A percentile compares a stretch with the other conserved stretches of the same genome.
Evolutionary conservation across 345 rosid genomes (phyloP).

Genomic region (Fremontodendron californicum): DNA sequence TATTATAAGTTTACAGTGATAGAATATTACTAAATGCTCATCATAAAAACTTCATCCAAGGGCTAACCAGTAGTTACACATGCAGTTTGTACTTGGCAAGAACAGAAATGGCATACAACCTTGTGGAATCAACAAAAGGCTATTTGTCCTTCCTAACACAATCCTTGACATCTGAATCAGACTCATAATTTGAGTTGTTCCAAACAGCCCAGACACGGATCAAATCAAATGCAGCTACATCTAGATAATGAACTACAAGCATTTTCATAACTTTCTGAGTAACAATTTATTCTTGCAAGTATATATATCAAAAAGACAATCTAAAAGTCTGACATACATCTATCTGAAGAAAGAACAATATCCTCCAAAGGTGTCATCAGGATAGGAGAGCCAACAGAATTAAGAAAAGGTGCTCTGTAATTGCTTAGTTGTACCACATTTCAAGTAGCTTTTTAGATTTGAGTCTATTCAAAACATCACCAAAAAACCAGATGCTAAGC

Average conservation of each 20-base stretch:
- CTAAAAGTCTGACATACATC: not conserved
- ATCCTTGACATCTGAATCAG: not conserved
- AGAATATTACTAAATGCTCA: not conserved
- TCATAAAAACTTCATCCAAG: not conserved
- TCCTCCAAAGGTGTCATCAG: not conserved
- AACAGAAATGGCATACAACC: not conserved
- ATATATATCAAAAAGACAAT: not conserved
- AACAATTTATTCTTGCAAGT: not conserved
- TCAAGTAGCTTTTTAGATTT: slow-evolving; percentile 3
- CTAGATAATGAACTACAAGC: not conserved
- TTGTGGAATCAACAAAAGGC: not conserved
- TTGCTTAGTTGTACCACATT: not conserved
- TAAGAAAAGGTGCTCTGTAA: not conserved
- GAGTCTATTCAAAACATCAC: not conserved
- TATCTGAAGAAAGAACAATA: not conserved
- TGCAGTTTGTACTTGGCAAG: not conserved
- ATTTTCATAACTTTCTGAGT: not conserved
- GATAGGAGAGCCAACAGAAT: not conserved
- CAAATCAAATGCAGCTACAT: not conserved
- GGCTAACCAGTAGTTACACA: not conserved
- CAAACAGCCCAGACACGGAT: not conserved
- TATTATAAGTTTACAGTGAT: not conserved
- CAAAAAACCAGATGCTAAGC: slow-evolving; percentile 39
- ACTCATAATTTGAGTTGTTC: not conserved
- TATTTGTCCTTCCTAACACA: not conserved